Evolutionary conservation across 169 alveolate species (phyloP).

Genomic region (Blepharisma undulans): DNA sequence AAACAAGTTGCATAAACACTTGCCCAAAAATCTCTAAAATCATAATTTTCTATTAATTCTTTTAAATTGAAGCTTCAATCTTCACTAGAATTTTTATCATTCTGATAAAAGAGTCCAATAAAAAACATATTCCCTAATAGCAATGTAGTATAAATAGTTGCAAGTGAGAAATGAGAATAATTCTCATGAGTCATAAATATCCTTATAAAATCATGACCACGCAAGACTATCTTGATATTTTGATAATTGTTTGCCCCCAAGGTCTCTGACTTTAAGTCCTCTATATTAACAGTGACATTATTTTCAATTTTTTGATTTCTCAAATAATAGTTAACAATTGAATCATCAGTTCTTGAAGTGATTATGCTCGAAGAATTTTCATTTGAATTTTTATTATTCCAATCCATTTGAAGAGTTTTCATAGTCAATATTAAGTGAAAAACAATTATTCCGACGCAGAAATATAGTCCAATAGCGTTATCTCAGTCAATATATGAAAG

Average conservation of each 20-base stretch:
- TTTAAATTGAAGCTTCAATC: not conserved
- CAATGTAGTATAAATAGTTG: not conserved
- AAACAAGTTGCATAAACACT: not conserved
- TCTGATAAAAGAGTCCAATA: constrained; percentile 7
- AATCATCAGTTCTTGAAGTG: no score
- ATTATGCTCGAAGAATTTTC: no score
- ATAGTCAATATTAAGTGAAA: not conserved
- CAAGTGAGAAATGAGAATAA: not conserved
- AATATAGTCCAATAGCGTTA: not conserved
- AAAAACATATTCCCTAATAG: not conserved
- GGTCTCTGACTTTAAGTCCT: not conserved
- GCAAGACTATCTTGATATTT: no score
- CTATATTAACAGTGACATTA: no score
- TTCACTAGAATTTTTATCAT: not conserved
- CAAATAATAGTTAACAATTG: no score
- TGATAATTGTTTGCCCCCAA: not conserved
- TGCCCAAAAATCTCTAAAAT: not conserved
- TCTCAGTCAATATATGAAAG: not conserved
- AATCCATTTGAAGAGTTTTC: no score
- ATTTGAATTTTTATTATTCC: no score
- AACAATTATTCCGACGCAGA: not conserved
- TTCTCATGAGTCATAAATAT: not conserved
- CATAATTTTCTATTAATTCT: not conserved
- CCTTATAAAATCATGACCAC: not conserved
- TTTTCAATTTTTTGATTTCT: no score